These are phyloP conservation scores for Rhododendron williamsianum DNA, from an alignment of 148 eudicot species.

Conservation along the genomic window DNA sequence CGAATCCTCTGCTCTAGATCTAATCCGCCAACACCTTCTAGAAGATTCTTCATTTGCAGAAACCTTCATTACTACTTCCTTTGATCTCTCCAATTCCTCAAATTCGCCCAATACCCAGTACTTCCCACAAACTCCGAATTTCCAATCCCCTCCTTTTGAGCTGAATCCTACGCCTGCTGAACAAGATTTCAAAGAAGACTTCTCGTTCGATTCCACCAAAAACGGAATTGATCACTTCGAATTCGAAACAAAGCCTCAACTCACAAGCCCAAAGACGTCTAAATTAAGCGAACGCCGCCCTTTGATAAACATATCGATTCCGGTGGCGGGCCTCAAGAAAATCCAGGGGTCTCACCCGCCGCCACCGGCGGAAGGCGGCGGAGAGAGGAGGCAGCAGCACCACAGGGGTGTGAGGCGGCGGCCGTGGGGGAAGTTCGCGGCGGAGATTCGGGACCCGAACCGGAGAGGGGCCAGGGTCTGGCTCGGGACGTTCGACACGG, in stretches of 20 bases:
- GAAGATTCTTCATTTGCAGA: background rate
- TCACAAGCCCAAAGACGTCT: background rate
- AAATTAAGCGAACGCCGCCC: conserved; percentile 14
- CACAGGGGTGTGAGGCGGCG: conserved; percentile 27
- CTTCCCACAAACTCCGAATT: background rate
- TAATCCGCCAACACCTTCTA: conserved; percentile 22
- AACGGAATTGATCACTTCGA: background rate
- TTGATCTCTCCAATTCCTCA: background rate
- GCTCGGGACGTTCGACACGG: conserved; percentile 31
- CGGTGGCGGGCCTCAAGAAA: background rate
- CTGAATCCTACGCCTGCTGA: background rate
- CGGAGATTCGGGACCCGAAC: conserved; percentile 30
- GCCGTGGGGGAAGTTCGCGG: conserved; percentile 36
- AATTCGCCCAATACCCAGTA: background rate
- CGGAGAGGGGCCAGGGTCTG: conserved; percentile 26
- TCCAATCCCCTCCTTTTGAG: background rate
- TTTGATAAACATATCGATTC: background rate
- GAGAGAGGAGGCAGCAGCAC: background rate
- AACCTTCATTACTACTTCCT: background rate
- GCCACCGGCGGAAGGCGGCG: background rate
- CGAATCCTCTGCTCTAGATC: conserved; percentile 17
- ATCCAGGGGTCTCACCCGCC: background rate
- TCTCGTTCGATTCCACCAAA: background rate
- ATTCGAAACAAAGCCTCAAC: background rate
- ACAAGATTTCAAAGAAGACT: background rate